Percentiles rank a stretch among this genome's conserved stretches.
These are phyloP conservation scores for Pterocarpus macrocarpus DNA, from an alignment of 306 rosid genomes.

Conservation along the genomic window DNA sequence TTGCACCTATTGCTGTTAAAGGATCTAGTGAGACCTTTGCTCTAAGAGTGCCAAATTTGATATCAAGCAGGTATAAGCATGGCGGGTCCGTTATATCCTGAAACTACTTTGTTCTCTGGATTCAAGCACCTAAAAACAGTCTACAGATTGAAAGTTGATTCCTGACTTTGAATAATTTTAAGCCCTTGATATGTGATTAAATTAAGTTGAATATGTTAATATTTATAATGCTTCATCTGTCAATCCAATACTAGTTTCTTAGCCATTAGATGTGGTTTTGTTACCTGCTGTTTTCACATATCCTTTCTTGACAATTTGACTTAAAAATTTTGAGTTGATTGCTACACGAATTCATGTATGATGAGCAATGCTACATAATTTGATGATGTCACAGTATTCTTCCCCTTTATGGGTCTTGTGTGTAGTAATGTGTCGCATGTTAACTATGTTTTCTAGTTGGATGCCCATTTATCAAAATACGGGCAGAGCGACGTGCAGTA, in stretches of 20 bases:
- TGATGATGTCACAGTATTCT: too few species aligned
- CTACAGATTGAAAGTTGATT: neutral
- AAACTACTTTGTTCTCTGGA: neutral
- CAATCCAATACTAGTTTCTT: neutral
- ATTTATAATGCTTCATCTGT: neutral
- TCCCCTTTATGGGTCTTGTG: too few species aligned
- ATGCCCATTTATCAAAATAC: too few species aligned
- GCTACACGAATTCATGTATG: too few species aligned
- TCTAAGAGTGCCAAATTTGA: neutral
- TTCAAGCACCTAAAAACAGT: neutral
- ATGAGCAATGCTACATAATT: too few species aligned
- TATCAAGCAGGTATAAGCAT: neutral
- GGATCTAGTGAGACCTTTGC: neutral
- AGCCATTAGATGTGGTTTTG: too few species aligned
- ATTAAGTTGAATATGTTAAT: constrained; percentile 28
- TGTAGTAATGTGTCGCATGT: too few species aligned
- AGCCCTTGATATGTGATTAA: constrained; percentile 7
- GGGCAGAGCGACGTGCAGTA: too few species aligned
- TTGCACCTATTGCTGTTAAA: neutral
- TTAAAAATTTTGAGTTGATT: too few species aligned
- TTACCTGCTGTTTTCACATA: too few species aligned
- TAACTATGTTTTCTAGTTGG: too few species aligned
- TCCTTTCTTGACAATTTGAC: too few species aligned
- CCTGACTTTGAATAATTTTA: constrained; percentile 24
- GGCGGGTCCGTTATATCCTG: neutral